phyloP scores from a whole-genome alignment of 192 early-diverging fungal genomes.

The Helicostylum pulchrum region DNA sequence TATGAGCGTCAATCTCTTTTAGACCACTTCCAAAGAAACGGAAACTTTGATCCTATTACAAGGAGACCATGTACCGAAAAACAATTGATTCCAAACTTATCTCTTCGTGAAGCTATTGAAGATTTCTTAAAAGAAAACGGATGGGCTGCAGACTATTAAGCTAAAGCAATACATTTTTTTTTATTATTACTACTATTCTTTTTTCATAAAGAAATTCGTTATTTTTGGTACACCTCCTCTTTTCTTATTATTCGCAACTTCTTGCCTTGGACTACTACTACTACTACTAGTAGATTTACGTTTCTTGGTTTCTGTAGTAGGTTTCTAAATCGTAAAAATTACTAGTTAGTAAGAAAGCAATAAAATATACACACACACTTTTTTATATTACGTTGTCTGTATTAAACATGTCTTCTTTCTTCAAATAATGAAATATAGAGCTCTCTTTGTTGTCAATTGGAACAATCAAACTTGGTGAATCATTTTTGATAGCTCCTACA shows the following conservation, averaged over 20 bases:
- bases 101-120: constrained; percentile 65
- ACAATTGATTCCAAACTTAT: constrained; percentile 72
- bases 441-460: constrained; percentile 42
- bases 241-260: not conserved
- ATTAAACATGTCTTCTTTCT: not conserved
- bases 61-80: constrained; percentile 60
- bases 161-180: too few species aligned
- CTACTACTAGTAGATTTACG: not conserved
- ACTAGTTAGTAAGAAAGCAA: not conserved
- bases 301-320: not conserved
- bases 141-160: constrained; percentile 46
- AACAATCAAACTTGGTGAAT: constrained; percentile 43
- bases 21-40: constrained; percentile 73
- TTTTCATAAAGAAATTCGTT: too few species aligned
- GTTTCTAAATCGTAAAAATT: not conserved
- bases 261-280: not conserved
- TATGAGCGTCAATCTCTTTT: constrained; percentile 76
- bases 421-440: constrained; percentile 15
- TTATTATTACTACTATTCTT: too few species aligned
- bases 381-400: not conserved
- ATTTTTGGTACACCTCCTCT: too few species aligned
- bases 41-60: constrained; percentile 80
- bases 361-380: too few species aligned
- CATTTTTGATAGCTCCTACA: constrained; percentile 42
- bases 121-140: constrained; percentile 61